Conservation (phyloP, 2,329 filamentous ascomycete genomes). For the Apiospora sp. region DNA sequence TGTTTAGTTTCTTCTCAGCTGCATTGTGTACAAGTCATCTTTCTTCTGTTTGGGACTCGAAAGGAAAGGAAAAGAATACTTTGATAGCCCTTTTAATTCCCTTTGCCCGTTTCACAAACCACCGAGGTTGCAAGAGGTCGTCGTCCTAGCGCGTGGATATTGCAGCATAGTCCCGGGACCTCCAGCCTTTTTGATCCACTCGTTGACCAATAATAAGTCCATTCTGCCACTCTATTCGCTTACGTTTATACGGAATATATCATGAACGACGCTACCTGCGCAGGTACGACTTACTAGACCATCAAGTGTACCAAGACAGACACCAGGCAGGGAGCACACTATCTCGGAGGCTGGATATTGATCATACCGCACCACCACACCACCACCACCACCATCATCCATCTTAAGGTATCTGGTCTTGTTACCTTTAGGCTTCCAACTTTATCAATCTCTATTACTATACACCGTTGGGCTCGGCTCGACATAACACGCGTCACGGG, state of each 20-base stretch:
- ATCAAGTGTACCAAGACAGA: conserved; percentile 14
- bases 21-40: conserved; percentile 22
- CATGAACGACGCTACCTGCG: conserved; percentile 19
- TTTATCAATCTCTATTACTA: conserved; percentile 12
- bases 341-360: conserved; percentile 15
- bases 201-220: conserved; percentile 22
- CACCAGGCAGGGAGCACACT: conserved; percentile 9
- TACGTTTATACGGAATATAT: conserved; percentile 23
- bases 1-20: conserved; percentile 24
- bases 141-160: conserved; percentile 23
- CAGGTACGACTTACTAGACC: conserved; percentile 22
- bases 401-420: not conserved
- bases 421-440: conserved; percentile 27
- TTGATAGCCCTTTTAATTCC: conserved; percentile 12
- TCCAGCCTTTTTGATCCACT: conserved; percentile 22
- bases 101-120: conserved; percentile 21
- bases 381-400: not conserved
- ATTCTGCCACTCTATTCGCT: conserved; percentile 24
- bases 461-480: conserved; percentile 13
- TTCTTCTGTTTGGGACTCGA: not conserved
- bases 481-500: conserved; percentile 21
- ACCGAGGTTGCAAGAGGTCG: conserved; percentile 21
- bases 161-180: conserved; percentile 23
- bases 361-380: conserved; percentile 17
- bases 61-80: conserved; percentile 3